Base-by-base conservation (phyloP, 192 early-diverging fungal species). In the Backusella tuberculispora region DNA sequence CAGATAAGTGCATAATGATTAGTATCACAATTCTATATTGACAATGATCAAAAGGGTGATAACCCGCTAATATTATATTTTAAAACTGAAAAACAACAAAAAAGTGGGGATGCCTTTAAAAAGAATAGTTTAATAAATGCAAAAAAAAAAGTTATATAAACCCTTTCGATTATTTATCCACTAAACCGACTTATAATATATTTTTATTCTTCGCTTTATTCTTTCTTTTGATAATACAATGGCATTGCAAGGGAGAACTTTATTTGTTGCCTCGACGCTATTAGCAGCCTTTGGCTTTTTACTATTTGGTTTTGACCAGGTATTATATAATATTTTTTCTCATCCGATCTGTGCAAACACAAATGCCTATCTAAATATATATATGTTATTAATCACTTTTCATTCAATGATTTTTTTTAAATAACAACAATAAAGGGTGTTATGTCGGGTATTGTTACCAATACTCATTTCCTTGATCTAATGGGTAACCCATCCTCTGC, bases 261-360 rank as follows among this genome's bases (percentile, higher is more conserved):
- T 90, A 71, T 89, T 85, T 60, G 85, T 81, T n/a, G 85, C 75
- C 53, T 88, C 89, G 19, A 88, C 84, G 6, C 77, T 73, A 65
- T 60, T 77, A 37, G 76, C 69, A 10, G 76, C 71, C 14, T 10
- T 44, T 29, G 69, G 71, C 5, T 77, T 77, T 40, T 38, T 77
- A 19, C 66, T 77, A 13, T 77, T 77, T 68, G 76, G 76, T 26
- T 77, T 73, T 60, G 76, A 77, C 21, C 76, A 72, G 41, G 75
- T 68, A 75, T 47, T 14, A 2, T 2, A 12, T 60, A n/a, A 26
- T 26, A 4, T 13, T 60, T 26, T 19, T 4, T 19, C 21, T 26
- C n/a, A 8, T 21, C 19, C 9, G 21, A 60, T 47, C 15, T 38
- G 41, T 9, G 0, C 17, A 26, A 15, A 9, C 29, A n/a, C 5